Evolutionary conservation across 1,284 basidiomycete genomes (phyloP), one percentile per base, ranked within the genome.

Genomic region (Sporisorium scitamineum): DNA sequence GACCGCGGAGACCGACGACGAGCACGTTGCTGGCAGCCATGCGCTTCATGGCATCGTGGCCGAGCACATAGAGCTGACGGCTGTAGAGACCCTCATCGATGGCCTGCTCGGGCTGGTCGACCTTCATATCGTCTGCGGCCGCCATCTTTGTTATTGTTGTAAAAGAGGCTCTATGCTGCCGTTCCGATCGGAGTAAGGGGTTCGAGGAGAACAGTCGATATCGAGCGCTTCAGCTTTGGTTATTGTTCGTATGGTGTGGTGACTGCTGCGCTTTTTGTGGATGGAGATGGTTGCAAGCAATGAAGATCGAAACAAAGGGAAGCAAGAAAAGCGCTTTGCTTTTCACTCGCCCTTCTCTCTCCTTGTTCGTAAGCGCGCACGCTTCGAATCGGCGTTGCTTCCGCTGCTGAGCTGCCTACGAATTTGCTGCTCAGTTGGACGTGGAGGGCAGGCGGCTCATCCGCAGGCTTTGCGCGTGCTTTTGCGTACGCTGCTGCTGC

Each of bases 1-100:
- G 88, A 73, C 97, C 97, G 78, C 93, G 92, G 86, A 96, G 87
- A 32, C 97, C 97, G 48, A 97, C 92, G 78, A 99, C 91, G 71
- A 99, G 90, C 52, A 99, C 93, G 85, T 97, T 97, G 61, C 95
- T 98, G 29, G 90, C 89, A 9, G 97, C 96, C 97, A 99, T 99
- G 85, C 92, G 93, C 89, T 97, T 97, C 97, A 99, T 99, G 50
- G 96, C 96, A 75, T 85, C 84, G 72, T 84, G 83, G 37, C 84
- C 84, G 20, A 85, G 79, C 51, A 85, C 84, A 51, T 85, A 85
- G 52, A 85, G 81, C 70, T 85, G 84, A 39, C 84, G 80, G 63
- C 81, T 80, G 77, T 75, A 80, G 44, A 82, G 74, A 62, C 76
- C 79, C 63, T 81, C 80, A 37, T 81, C 80, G 59, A 81, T 81